Evolutionary conservation across 2,329 filamentous ascomycete genomes (phyloP), one percentile per base, ranked within the genome.

Genomic region (Drechslerella stenobrocha): DNA sequence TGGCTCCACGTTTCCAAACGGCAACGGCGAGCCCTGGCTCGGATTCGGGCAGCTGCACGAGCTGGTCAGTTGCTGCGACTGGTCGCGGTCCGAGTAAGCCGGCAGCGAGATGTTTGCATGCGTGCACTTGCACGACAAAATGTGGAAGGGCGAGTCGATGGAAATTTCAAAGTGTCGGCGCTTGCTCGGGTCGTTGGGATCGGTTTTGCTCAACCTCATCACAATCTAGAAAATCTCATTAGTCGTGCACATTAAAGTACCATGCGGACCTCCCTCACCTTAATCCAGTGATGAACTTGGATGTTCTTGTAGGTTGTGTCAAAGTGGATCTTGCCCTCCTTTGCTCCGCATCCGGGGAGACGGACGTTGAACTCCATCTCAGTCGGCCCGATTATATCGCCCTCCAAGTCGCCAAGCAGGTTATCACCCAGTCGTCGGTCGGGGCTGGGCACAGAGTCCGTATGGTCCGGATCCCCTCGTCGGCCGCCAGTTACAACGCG

Each of bases 341-440:
- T 91, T 74, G 87, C 86, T 72, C 89, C 84, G 74, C 91, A 96
- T 32, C 89, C 95, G 8, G 91, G 91, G 48, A 96, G 81, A 77
- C 95, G 90, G 7, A 96, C 89, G 69, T 87, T 93, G 80, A 95
- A 92, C 75, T 96, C 91, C 79, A 96, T 90, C 77, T 96, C 91
- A 0, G 91, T 96, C 18, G 90, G 87, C 0, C 89, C 90, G 79
- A 91, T 87, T 72, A 86, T 89, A 74, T 95, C 88, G 11, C 87
- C 81, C 42, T 88, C 84, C 15, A 96, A 79, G 72, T 95, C 87
- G 7, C 91, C 91, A 3, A 96, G 79, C 3, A 96, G 77, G 74
- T 95, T 96, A 3, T 83, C 85, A 11, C 51, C 51, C 8, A 57
- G 56, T 52, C 55, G 53, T 44, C 42, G 70, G 48, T 42, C 61